Conservation (phyloP, 1,284 basidiomycete genomes). For the Puccinia novopanici region DNA sequence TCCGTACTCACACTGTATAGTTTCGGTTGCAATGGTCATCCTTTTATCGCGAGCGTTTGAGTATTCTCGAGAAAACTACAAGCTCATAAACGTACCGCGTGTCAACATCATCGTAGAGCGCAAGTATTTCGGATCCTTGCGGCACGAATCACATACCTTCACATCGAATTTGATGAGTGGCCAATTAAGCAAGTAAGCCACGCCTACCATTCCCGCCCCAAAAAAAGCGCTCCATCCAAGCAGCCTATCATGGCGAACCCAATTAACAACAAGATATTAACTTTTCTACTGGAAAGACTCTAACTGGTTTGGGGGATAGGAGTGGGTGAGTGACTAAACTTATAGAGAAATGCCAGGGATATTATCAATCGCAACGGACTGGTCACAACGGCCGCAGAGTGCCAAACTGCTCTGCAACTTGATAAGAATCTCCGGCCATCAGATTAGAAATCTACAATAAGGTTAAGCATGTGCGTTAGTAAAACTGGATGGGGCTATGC, state of each 20-base stretch:
- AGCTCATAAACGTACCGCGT: neutral
- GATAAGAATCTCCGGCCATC: conserved; percentile 69
- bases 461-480: conserved; percentile 58
- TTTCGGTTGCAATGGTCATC: conserved; percentile 46
- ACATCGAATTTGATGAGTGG: conserved; percentile 51
- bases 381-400: conserved; percentile 63
- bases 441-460: conserved; percentile 41
- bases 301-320: neutral
- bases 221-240: conserved; percentile 48
- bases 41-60: conserved; percentile 47
- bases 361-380: conserved; percentile 40
- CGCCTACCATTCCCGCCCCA: conserved; percentile 28
- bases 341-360: conserved; percentile 43
- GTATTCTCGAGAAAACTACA: conserved; percentile 33
- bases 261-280: conserved; percentile 17
- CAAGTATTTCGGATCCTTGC: neutral
- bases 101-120: neutral
- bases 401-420: conserved; percentile 73
- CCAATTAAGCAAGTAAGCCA: conserved; percentile 50
- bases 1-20: conserved; percentile 44
- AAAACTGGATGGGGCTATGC: neutral
- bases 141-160: conserved; percentile 8
- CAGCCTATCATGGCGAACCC: neutral
- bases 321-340: neutral
- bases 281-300: neutral